A percentile compares a stretch with the other conserved stretches of the same genome.
Evolutionary conservation across 1,284 basidiomycete species (phyloP).

Genomic region (Naganishia sp.): DNA sequence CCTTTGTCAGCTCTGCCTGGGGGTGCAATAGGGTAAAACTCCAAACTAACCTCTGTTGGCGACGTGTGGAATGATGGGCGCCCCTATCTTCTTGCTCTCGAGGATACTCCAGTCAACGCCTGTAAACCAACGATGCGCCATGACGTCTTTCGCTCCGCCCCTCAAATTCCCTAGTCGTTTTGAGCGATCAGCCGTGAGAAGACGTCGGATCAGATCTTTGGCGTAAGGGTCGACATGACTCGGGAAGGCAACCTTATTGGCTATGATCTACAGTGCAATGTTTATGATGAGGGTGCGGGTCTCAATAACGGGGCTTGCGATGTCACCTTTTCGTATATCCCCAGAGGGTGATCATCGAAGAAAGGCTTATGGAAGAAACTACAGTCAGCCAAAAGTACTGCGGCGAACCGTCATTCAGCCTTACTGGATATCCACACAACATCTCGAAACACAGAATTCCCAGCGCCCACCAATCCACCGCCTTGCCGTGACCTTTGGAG

Average conservation of each 20-base stretch:
- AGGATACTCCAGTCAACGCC: slow-evolving; percentile 57
- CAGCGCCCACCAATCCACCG: slow-evolving; percentile 59
- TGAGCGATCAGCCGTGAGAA: slow-evolving; percentile 56
- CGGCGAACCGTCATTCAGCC: neutral
- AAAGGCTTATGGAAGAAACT: slow-evolving; percentile 40
- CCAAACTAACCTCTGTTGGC: slow-evolving; percentile 51
- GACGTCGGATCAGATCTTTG: slow-evolving; percentile 56
- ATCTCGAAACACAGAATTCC: slow-evolving; percentile 58
- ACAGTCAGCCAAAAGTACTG: neutral
- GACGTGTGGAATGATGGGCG: slow-evolving; percentile 57
- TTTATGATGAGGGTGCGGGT: neutral
- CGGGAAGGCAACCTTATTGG: slow-evolving; percentile 56
- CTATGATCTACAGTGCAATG: slow-evolving; percentile 49
- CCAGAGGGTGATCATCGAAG: slow-evolving; percentile 55
- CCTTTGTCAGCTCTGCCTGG: neutral
- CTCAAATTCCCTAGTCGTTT: slow-evolving; percentile 57
- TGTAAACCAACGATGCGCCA: slow-evolving; percentile 56
- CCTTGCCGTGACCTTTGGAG: slow-evolving; percentile 58
- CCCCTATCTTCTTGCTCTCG: slow-evolving; percentile 55
- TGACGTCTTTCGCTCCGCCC: slow-evolving; percentile 57
- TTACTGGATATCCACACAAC: slow-evolving; percentile 54
- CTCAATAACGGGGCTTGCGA: neutral
- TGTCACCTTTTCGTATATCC: slow-evolving; percentile 51
- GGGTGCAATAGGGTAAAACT: neutral
- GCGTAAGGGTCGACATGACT: slow-evolving; percentile 56